These are phyloP conservation scores for Diospyros kaki DNA, from an alignment of 148 eudicot species.

Conservation along the genomic window DNA sequence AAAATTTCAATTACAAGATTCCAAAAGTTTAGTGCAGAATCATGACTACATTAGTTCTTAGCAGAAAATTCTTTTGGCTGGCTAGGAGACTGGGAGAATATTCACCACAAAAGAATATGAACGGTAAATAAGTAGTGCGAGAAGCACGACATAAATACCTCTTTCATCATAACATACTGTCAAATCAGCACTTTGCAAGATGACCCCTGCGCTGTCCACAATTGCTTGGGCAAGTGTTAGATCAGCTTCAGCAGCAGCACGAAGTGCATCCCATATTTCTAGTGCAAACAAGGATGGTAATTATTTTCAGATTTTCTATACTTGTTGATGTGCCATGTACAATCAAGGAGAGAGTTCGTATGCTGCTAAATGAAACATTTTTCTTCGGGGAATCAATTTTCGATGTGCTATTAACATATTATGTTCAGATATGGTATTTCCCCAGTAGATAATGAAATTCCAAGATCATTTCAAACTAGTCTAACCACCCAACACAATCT, in stretches of 20 bases:
- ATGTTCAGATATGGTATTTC: no score
- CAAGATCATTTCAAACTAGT: no score
- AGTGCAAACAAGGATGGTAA: slow-evolving; percentile 25
- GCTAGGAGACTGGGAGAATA: not conserved
- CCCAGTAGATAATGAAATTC: no score
- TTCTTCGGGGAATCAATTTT: not conserved
- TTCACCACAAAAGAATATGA: not conserved
- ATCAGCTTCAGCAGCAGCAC: slow-evolving; percentile 63
- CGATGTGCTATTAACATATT: no score
- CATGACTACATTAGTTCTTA: not conserved
- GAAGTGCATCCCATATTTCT: slow-evolving; percentile 87
- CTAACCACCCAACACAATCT: no score
- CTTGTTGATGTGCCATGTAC: no score
- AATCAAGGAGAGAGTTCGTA: not conserved
- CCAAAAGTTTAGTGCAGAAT: not conserved
- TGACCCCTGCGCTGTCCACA: slow-evolving; percentile 69
- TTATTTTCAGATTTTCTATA: slow-evolving; percentile 21
- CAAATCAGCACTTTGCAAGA: slow-evolving; percentile 53
- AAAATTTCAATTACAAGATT: not conserved
- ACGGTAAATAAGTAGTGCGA: not conserved
- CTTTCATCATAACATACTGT: slow-evolving; percentile 71
- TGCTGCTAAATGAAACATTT: not conserved
- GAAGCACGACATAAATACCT: slow-evolving; percentile 28
- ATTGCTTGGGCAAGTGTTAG: slow-evolving; percentile 52
- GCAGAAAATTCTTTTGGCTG: not conserved